A percentile compares a stretch with the other conserved stretches of the same genome.
These are phyloP conservation scores for Microthlaspi erraticum DNA, from an alignment of 345 rosid species.

Conservation along the genomic window DNA sequence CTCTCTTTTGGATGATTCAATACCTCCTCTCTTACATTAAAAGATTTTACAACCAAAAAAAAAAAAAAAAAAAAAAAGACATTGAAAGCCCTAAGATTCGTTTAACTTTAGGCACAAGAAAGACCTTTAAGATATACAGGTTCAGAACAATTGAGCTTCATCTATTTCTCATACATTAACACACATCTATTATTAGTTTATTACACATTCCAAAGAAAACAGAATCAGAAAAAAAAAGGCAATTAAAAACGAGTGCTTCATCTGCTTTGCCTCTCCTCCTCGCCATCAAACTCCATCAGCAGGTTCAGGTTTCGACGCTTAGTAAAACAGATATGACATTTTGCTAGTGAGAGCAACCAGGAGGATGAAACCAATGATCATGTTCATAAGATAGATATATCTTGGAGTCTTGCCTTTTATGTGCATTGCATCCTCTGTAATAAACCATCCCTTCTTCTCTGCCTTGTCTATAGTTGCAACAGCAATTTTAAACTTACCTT, in stretches of 20 bases:
- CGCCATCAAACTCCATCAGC: background rate
- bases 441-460: conserved; percentile 28
- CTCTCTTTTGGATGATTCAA: background rate
- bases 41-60: too few species aligned
- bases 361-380: conserved; percentile 28
- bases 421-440: conserved; percentile 8
- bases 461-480: conserved; percentile 6
- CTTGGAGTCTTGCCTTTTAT: background rate
- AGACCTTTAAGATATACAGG: conserved; percentile 14
- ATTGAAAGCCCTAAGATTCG: background rate
- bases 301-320: conserved; percentile 7
- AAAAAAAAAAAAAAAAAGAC: too few species aligned
- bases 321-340: conserved; percentile 11
- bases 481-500: conserved; percentile 1
- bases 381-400: conserved; percentile 25
- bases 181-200: background rate
- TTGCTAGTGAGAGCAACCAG: conserved; percentile 19
- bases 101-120: background rate
- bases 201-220: background rate
- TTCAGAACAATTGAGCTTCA: conserved; percentile 4
- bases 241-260: background rate
- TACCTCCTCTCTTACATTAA: background rate
- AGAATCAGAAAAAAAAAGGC: conserved; percentile 1
- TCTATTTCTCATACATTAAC: background rate
- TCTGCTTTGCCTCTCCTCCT: background rate